phyloP scores from a whole-genome alignment of 1,284 basidiomycete genomes.

The Melampsora americana region DNA sequence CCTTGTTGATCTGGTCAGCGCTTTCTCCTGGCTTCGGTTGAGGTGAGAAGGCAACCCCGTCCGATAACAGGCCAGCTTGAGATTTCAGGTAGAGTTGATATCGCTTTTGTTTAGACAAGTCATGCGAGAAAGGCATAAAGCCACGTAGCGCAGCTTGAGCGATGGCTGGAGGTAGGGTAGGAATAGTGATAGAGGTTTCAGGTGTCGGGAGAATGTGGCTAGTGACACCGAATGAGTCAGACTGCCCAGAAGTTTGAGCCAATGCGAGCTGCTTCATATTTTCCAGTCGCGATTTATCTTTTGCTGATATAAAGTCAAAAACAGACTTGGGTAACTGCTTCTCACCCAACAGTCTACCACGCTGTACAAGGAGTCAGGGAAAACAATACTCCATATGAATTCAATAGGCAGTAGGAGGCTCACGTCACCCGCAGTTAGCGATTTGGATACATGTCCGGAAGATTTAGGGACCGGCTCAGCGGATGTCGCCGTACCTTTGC shows the following conservation, averaged over 20 bases:
- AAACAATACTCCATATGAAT: background rate
- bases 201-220: background rate
- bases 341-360: constrained; percentile 80
- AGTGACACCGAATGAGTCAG: background rate
- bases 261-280: constrained; percentile 58
- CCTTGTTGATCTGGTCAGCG: constrained; percentile 70
- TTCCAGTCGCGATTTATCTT: constrained; percentile 79
- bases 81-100: constrained; percentile 78
- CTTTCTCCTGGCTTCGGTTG: constrained; percentile 56
- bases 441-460: constrained; percentile 52
- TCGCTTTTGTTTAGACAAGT: constrained; percentile 75
- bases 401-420: background rate
- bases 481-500: constrained; percentile 58
- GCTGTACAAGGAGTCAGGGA: constrained; percentile 58
- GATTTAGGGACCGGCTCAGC: constrained; percentile 51
- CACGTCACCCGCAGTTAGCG: constrained; percentile 52
- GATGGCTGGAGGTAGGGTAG: constrained; percentile 68
- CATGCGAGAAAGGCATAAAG: constrained; percentile 80
- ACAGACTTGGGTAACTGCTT: constrained; percentile 62
- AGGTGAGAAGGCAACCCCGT: constrained; percentile 43
- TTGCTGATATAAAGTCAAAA: constrained; percentile 87
- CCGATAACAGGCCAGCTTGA: constrained; percentile 58
- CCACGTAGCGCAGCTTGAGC: constrained; percentile 82
- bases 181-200: constrained; percentile 58
- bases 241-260: constrained; percentile 11